Base-by-base conservation (phyloP, 352 stramenopile genomes). In the Phytopythium mirpurense region DNA sequence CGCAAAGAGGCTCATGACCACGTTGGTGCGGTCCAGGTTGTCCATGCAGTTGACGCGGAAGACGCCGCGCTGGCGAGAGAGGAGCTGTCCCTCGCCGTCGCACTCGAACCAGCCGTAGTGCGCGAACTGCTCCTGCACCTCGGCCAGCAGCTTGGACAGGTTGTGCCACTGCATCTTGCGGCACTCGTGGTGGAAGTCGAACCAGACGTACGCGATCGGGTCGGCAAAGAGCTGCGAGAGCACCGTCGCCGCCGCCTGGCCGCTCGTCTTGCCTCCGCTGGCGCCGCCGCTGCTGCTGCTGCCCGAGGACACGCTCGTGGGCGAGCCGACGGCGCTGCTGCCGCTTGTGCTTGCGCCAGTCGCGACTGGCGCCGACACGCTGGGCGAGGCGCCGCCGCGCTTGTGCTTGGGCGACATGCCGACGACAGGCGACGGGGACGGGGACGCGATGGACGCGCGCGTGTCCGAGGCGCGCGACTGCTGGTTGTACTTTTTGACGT, bases 31-130 rank as follows among this genome's bases (percentile, higher is more conserved):
- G 78, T 99, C 96, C 12, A 98, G 71, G 67, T 96, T 98, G 79
- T 99, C 96, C 89, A 99, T 98, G 73, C 96, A 99, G 77, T 99
- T 99, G 38, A 96, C 97, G 41, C 96, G 83, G 46, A 98, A 86
- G n/a, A 98, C 86, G 41, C 89, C 90, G 29, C 79, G 82, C 70
- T 99, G 96, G 31, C 75, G 76, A 32, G 69, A 78, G 12, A 80
- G 29, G 19, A 85, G 47, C 21, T 72, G 74, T 18, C 76, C 76
- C 54, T 83, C 74, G 27, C 59, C 53, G 59, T 88, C 76, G 49
- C 63, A 76, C 60, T 88, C 74, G 51, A 88, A 88, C 72, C 74
- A 88, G 35, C 76, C 70, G 59, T 88, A 86, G 44, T 86, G 72
- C 36, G 62, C 23, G 41, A 88, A 86, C 51, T 83, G 72, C 10